Evolutionary conservation across 2,329 filamentous ascomycete species (phyloP), one percentile per base, ranked within the genome.

Genomic region (Onygena corvina): DNA sequence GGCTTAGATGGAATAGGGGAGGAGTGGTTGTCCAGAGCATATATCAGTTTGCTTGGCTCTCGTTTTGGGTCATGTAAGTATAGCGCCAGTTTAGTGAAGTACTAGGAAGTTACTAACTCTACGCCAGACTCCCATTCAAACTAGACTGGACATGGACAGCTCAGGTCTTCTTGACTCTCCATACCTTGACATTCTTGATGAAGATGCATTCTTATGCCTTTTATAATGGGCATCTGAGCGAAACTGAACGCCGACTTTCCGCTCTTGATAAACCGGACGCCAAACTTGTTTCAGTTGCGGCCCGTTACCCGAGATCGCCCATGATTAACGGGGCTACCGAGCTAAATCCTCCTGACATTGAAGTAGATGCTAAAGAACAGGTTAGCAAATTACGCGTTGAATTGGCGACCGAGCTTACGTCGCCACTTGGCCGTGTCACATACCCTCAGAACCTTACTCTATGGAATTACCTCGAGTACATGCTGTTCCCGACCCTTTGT

Each of bases 121-220:
- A 40, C 50, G 29, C 25, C 50, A 76, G 74, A 50, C 80, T 88
- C 61, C 92, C 92, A 0, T 96, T 96, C 56, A 66, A 83, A 58
- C 74, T 93, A 6, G 76, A 84, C 47, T 98, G 92, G 92, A 86
- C 88, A 2, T 98, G 92, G 92, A 98, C 92, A 0, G 83, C 90
- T 2, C 92, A 96, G 62, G 92, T 98, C 33, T 98, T 93, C 65
- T 78, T 98, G 58, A 83, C 89, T 8, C 73, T 98, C 29, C 92
- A 98, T 67, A 83, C 88, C 36, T 80, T 98, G 67, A 83, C 86
- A 5, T 75, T 98, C 16, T 80, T 95, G 46, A 98, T 98, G 92
- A 98, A 98, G 73, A 92, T 96, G 80, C 92, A 98, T 66, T 95
- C 89, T 4, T 98, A 94, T 62, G 85, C 87, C 20, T 98, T 96